Conservation (phyloP, 352 stramenopile species). For the Aphanomyces astaci region DNA sequence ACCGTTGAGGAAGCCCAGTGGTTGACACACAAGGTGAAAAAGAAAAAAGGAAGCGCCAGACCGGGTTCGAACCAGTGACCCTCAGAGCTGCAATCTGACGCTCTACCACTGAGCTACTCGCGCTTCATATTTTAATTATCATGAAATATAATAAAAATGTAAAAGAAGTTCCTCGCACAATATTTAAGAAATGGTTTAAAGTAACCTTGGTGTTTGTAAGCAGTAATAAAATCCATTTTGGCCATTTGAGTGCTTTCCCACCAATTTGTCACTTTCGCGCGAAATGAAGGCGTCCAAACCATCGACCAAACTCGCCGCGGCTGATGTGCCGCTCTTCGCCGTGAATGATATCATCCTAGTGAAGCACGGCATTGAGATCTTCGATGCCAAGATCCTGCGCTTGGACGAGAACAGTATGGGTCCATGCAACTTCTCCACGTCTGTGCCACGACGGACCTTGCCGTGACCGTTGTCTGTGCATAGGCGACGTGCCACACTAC, state of each 20-base stretch:
- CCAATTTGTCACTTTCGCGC: neutral
- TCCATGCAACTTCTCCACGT: neutral
- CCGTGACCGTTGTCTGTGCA: neutral
- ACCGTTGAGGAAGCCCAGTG: no score
- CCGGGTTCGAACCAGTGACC: neutral
- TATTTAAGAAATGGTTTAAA: no score
- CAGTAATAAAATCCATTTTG: no score
- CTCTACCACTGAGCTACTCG: neutral
- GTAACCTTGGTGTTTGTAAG: no score
- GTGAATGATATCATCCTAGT: conserved; percentile 66
- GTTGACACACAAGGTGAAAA: neutral
- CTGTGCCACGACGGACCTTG: neutral
- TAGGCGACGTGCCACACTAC: conserved; percentile 44
- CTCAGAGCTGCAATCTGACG: no score
- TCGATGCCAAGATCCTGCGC: conserved; percentile 78
- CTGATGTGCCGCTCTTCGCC: conserved; percentile 32
- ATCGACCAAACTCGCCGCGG: neutral
- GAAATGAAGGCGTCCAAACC: neutral
- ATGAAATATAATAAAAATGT: no score
- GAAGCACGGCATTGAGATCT: conserved; percentile 78
- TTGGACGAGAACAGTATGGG: conserved; percentile 38
- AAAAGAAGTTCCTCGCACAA: no score
- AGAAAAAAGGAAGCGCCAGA: neutral
- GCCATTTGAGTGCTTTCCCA: neutral
- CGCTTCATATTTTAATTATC: no score